A percentile compares a stretch with the other conserved stretches of the same genome.
phyloP scores from a whole-genome alignment of 2,329 filamentous ascomycete genomes.

The Fusarium tuaranense region DNA sequence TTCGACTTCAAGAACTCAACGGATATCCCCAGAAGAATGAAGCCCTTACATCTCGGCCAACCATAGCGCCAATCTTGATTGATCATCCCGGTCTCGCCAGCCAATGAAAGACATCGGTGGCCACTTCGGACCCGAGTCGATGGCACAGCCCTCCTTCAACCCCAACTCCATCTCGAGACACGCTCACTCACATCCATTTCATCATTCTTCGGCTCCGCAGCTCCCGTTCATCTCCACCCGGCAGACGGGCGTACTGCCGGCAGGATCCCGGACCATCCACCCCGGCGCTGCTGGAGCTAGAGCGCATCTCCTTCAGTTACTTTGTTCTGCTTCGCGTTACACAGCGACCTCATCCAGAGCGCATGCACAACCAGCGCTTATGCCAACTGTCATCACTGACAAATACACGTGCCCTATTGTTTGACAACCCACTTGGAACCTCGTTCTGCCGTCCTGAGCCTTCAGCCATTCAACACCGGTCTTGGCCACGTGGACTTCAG shows the following conservation, averaged over 20 bases:
- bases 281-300: constrained; percentile 8
- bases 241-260: constrained; percentile 17
- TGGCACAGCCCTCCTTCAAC: constrained; percentile 19
- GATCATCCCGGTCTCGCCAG: constrained; percentile 28
- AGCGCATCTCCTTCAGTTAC: not conserved
- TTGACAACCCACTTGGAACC: not conserved
- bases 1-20: not conserved
- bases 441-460: not conserved
- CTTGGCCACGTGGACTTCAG: not conserved
- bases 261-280: constrained; percentile 2
- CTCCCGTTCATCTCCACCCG: constrained; percentile 16
- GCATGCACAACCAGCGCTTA: not conserved
- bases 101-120: constrained; percentile 25
- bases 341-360: not conserved
- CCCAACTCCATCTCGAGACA: constrained; percentile 17
- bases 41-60: not conserved
- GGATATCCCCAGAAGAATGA: not conserved
- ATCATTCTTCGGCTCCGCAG: constrained; percentile 17
- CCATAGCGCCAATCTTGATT: constrained; percentile 22
- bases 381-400: not conserved
- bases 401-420: not conserved
- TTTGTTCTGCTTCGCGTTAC: not conserved
- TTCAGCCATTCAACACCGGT: not conserved
- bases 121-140: constrained; percentile 12
- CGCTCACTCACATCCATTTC: not conserved